These are phyloP conservation scores for Begonia loranthoides DNA, from an alignment of 306 rosid genomes.

Conservation along the genomic window DNA sequence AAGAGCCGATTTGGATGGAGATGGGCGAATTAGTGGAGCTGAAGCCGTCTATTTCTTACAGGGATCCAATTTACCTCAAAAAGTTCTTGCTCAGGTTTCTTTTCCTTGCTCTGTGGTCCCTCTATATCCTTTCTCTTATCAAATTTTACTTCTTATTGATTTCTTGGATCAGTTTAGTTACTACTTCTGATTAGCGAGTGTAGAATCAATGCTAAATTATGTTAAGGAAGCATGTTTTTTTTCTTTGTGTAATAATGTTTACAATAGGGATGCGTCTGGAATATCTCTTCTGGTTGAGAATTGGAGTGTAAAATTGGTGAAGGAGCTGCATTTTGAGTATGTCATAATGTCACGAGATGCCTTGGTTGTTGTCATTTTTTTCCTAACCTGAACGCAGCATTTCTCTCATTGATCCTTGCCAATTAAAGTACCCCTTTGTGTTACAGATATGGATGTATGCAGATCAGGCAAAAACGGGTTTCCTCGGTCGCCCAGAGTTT, in stretches of 20 bases:
- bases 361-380: too few species aligned
- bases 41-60: conserved; percentile 82
- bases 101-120: neutral
- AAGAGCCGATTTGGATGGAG: conserved; percentile 94
- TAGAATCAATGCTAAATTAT: neutral
- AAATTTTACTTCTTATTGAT: neutral
- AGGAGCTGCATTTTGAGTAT: too few species aligned
- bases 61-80: conserved; percentile 71
- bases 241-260: neutral
- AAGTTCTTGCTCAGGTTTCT: conserved; percentile 79
- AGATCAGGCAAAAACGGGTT: conserved; percentile 78
- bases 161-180: neutral
- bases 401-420: too few species aligned
- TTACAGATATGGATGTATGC: conserved; percentile 86
- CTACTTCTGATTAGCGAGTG: neutral
- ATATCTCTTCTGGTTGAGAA: neutral
- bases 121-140: neutral
- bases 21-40: conserved; percentile 86
- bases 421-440: neutral
- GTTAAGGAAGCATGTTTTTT: neutral
- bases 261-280: neutral
- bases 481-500: conserved; percentile 77
- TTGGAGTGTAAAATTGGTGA: neutral
- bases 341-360: too few species aligned
- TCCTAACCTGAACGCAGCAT: too few species aligned